Percentiles rank a stretch among this genome's conserved stretches.
These are phyloP conservation scores for Populus tremula DNA, from an alignment of 345 rosid species.

Conservation along the genomic window DNA sequence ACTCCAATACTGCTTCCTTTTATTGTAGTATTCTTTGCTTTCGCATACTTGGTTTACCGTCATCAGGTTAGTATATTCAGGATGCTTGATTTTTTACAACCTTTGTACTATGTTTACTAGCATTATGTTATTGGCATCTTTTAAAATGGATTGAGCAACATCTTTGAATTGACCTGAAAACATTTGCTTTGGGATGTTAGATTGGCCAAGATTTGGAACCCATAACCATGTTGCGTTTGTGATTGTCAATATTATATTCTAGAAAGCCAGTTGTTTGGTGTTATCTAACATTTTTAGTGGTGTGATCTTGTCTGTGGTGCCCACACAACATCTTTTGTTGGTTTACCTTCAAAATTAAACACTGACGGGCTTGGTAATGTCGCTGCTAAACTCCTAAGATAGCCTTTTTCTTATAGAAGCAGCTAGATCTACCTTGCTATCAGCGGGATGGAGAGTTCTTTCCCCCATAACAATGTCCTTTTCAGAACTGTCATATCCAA, in stretches of 20 bases:
- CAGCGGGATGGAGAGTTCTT: too few species aligned
- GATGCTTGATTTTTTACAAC: background rate
- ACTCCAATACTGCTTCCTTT: constrained; percentile 97
- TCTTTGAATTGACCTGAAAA: background rate
- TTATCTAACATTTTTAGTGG: background rate
- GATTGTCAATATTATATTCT: background rate
- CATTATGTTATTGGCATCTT: background rate
- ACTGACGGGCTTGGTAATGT: background rate
- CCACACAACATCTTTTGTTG: background rate
- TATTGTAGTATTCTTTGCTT: constrained; percentile 78
- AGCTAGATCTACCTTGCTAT: too few species aligned
- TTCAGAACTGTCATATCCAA: too few species aligned
- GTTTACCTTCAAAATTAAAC: background rate
- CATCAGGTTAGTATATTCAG: constrained; percentile 69
- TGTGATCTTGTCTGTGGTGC: background rate
- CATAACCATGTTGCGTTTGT: background rate
- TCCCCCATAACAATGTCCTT: too few species aligned
- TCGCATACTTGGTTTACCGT: constrained; percentile 90
- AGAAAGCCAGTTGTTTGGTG: background rate
- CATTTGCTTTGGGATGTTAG: background rate
- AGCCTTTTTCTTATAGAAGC: background rate
- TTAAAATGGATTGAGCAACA: background rate
- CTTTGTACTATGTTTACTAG: background rate
- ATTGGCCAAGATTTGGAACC: background rate
- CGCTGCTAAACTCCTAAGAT: background rate